Percentiles rank a stretch among this genome's conserved stretches.
phyloP scores from a whole-genome alignment of 352 stramenopile species.

The Phytopythium ostracodes region DNA sequence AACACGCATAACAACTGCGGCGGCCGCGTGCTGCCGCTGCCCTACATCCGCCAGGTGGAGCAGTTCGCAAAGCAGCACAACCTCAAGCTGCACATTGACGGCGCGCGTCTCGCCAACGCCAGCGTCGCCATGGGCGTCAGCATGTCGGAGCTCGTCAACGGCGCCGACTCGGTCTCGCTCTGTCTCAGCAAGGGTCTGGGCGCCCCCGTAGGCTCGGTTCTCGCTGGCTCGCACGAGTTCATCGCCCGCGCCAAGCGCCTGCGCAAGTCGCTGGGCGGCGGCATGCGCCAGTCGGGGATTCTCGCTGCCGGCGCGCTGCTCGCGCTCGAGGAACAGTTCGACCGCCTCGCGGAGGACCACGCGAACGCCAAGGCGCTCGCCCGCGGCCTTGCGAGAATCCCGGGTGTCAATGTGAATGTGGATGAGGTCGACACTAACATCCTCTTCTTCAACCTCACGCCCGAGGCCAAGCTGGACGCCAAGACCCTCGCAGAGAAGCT shows the following conservation, averaged over 20 bases:
- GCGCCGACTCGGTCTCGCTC: conserved; percentile 90
- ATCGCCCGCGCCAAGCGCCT: conserved; percentile 87
- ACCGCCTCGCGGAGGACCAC: conserved; percentile 82
- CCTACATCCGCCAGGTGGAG: conserved; percentile 80
- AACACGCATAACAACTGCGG: conserved; percentile 98
- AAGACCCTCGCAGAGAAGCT: conserved; percentile 53
- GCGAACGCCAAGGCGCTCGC: conserved; percentile 70
- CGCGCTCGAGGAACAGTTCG: conserved; percentile 87
- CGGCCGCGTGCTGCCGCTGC: conserved; percentile 81
- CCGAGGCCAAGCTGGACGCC: conserved; percentile 57
- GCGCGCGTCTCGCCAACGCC: conserved; percentile 94
- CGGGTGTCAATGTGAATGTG: conserved; percentile 60
- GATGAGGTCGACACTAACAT: conserved; percentile 88
- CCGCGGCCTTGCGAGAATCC: conserved; percentile 52
- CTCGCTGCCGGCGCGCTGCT: conserved; percentile 92
- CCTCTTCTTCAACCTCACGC: conserved; percentile 65
- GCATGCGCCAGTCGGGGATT: conserved; percentile 95
- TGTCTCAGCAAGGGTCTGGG: conserved; percentile 96
- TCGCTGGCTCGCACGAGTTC: conserved; percentile 89
- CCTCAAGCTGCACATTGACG: conserved; percentile 95
- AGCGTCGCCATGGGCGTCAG: conserved; percentile 74
- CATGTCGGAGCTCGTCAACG: conserved; percentile 71
- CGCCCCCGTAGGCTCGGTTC: conserved; percentile 92
- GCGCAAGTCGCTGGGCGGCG: conserved; percentile 95
- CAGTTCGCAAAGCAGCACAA: conserved; percentile 63